Evolutionary conservation across 169 alveolate genomes (phyloP).

Genomic region (Cyclospora cayetanensis): DNA sequence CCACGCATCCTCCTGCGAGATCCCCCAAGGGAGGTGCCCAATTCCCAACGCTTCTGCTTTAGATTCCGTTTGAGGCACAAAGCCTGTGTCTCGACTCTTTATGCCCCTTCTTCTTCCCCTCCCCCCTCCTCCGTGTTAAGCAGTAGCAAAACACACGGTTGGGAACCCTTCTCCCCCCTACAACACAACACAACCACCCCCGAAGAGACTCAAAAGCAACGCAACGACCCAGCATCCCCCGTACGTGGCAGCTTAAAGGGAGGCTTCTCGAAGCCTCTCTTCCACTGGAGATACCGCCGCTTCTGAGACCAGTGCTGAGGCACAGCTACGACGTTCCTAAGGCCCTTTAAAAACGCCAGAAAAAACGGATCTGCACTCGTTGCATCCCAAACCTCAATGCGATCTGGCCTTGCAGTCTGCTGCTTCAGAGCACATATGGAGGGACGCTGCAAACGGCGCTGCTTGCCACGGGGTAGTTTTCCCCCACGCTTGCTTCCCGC

Average conservation of each 20-base stretch:
- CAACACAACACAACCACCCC: not conserved
- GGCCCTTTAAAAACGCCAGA: conserved; percentile 94
- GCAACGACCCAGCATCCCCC: not conserved
- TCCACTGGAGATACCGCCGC: conserved; percentile 95
- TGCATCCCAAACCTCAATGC: conserved; percentile 95
- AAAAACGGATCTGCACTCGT: conserved; percentile 97
- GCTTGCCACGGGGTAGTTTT: no score
- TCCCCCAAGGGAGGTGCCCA: not conserved
- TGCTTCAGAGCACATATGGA: conserved; percentile 76
- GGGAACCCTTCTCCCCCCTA: no score
- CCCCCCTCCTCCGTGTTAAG: no score
- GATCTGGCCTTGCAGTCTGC: conserved; percentile 82
- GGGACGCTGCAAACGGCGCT: conserved; percentile 72
- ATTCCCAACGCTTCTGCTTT: no score
- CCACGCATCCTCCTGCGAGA: not conserved
- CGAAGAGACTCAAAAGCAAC: not conserved
- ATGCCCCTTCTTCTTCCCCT: no score
- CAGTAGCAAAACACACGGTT: no score
- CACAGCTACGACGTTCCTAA: conserved; percentile 95
- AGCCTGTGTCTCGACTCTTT: no score
- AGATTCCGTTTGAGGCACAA: no score
- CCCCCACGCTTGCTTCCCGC: no score
- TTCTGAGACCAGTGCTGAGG: conserved; percentile 99
- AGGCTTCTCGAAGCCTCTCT: conserved; percentile 94
- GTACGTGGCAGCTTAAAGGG: conserved; percentile 96